Percentiles rank a stretch among this genome's conserved stretches.
phyloP scores from a whole-genome alignment of 768 basidiomycete species.

The Russula sp. region DNA sequence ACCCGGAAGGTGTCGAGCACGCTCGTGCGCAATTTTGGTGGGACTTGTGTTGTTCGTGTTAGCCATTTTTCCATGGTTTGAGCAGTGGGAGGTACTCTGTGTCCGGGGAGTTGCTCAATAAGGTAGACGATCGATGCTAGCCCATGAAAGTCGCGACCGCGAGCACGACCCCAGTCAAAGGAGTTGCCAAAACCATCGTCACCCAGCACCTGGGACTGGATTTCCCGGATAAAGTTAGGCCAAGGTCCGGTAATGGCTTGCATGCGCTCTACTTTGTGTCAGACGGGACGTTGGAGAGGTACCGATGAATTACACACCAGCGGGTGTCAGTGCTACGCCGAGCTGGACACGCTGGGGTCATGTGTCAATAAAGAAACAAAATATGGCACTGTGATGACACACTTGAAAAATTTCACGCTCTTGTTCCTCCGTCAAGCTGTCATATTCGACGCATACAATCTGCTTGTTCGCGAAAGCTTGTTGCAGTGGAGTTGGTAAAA shows the following conservation, averaged over 20 bases:
- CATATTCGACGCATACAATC: conserved; percentile 72
- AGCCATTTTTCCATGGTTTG: conserved; percentile 36
- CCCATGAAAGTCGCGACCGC: conserved; percentile 41
- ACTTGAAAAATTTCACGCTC: conserved; percentile 77
- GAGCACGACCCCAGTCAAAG: conserved; percentile 40
- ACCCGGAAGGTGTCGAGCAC: conserved; percentile 47
- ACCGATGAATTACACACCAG: conserved; percentile 42
- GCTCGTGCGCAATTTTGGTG: conserved; percentile 35
- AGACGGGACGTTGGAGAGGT: conserved; percentile 4
- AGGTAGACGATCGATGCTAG: conserved; percentile 36
- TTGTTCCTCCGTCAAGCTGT: conserved; percentile 46
- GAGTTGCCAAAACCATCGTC: conserved; percentile 36
- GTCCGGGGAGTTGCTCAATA: conserved; percentile 34
- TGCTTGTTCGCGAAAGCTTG: conserved; percentile 68
- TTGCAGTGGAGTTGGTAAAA: conserved; percentile 43
- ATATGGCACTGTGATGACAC: conserved; percentile 25
- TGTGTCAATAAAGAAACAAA: conserved; percentile 2
- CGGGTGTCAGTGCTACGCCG: conserved; percentile 72
- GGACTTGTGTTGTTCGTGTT: conserved; percentile 34
- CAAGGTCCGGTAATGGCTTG: conserved; percentile 61
- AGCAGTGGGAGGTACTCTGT: conserved; percentile 27
- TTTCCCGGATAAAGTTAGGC: conserved; percentile 54
- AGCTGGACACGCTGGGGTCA: conserved; percentile 63
- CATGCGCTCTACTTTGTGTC: conserved; percentile 51
- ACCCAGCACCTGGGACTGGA: conserved; percentile 49